Conservation (phyloP, 805 yeast genomes). For the Starmerella floris region DNA sequence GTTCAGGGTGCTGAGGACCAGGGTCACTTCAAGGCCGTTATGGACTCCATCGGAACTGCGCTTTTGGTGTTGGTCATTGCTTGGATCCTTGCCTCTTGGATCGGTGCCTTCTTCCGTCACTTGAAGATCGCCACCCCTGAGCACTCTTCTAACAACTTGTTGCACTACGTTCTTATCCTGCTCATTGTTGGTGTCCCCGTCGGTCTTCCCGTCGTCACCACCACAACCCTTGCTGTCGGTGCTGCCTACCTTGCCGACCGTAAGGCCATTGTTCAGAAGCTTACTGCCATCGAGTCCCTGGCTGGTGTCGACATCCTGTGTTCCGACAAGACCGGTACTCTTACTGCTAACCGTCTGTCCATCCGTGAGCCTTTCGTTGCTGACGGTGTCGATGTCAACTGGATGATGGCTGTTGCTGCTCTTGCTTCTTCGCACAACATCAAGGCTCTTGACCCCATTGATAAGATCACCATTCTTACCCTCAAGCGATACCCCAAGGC, state of each 20-base stretch:
- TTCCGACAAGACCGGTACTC: constrained; percentile 95
- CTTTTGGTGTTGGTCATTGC: constrained; percentile 74
- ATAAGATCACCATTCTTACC: constrained; percentile 89
- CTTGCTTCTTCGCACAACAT: constrained; percentile 95
- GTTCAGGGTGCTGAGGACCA: constrained; percentile 93
- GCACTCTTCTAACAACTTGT: constrained; percentile 35
- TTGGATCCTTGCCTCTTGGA: constrained; percentile 80
- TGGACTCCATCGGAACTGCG: constrained; percentile 93
- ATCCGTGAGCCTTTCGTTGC: constrained; percentile 96
- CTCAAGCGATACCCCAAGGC: constrained; percentile 85
- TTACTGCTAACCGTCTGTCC: constrained; percentile 90
- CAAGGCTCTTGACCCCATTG: constrained; percentile 96
- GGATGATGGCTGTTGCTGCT: constrained; percentile 94
- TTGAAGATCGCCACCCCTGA: constrained; percentile 60
- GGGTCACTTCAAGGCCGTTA: constrained; percentile 95
- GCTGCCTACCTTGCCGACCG: constrained; percentile 95
- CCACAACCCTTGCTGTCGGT: constrained; percentile 98
- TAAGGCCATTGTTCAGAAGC: constrained; percentile 92
- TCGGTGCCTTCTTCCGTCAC: constrained; percentile 91
- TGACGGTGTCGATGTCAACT: constrained; percentile 93
- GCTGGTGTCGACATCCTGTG: constrained; percentile 96
- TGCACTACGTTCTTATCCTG: constrained; percentile 86
- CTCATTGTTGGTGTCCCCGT: constrained; percentile 97
- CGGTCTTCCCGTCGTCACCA: constrained; percentile 95
- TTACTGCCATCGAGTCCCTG: constrained; percentile 89